Base-by-base conservation (phyloP, 345 rosid species). In the Bruguiera sexangula region DNA sequence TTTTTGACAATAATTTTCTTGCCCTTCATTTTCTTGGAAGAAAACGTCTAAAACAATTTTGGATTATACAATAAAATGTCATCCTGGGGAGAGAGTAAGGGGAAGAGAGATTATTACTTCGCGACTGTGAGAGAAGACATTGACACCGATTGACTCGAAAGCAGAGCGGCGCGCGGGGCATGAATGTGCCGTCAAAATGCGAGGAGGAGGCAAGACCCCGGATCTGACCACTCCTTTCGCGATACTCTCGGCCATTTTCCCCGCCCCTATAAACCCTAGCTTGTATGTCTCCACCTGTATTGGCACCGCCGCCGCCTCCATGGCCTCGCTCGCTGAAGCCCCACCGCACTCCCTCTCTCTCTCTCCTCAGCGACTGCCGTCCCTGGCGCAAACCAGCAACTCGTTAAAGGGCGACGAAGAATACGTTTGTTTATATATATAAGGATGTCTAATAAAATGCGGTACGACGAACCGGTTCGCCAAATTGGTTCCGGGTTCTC, bases 231-330 rank as follows among this genome's bases (percentile, higher is more conserved):
- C 84, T 27, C 98, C 98, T 78, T 84, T 86, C 18, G 92, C 96
- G 18, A 93, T 93, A 78, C 91, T 85, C 89, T 93, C 94, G 1
- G 98, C 98, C 93, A 94, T 83, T 70, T 91, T 94, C 16, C 98
- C 97, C 0, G 97, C 95, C 71, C 97, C 96, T 19, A 94, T 74
- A 75, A 94, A 88, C 18, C 96, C 98, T 1, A 92, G 8, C 31
- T 64, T 73, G 77, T 73, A 90, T 24, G 82, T 80, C 19, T 86
- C 92, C 53, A 62, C 15, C 6, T 83, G 77, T 26, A 86, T 85
- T 5, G 85, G 82, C 63, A 64, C n/a, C 7, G 65, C 63, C 80
- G 69, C n/a, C 6, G 67, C 62, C 80, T 84, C 90, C 92, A 87
- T 88, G 20, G 31, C 63, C 62, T 43, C 5, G 5, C 62, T 68